Evolutionary conservation across 768 basidiomycete genomes (phyloP), one percentile per base, ranked within the genome.

Genomic region (Boletus huronensis): DNA sequence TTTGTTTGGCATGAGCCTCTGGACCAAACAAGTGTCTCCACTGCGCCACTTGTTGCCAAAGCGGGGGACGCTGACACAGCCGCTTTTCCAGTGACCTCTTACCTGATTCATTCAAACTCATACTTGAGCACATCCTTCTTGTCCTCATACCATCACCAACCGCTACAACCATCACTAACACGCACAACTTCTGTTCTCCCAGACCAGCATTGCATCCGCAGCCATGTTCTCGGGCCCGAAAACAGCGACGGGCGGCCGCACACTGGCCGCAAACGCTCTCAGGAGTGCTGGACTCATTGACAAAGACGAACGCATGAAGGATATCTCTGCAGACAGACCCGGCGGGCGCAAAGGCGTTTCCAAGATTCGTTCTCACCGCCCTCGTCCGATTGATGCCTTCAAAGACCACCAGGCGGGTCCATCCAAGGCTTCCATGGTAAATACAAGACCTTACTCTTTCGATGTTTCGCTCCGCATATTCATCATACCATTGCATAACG

Each of bases 281-380:
- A 83, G 84, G 54, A 82, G 72, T 35, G 88, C 86, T 3, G 89
- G 88, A 39, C 82, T 90, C 65, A 85, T 89, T 57, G 88, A 89
- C 77, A 76, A 81, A 53, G 89, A 91, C 69, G 75, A 83, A 53
- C 79, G 75, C 60, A 90, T 91, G 89, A 81, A 83, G 57, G 88
- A 91, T 64, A 73, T 76, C 41, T 76, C 80, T 9, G 82, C 83
- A 17, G 68, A 72, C 72, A 87, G 77, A 61, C 87, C 85, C 6
- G 86, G 87, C 47, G 88, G 87, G 23, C 80, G 88, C 64, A 91
- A 90, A 69, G 81, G 82, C 42, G 62, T 77, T n/a, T 74, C 77
- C 16, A 88, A 86, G 74, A 71, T 78, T 59, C 79, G 83, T 26
- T 73, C 80, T 6, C 84, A 87, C 67, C 79, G 84, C 57, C 73